Percentiles rank a stretch among this genome's conserved stretches.
These are phyloP conservation scores for Cladophialophora yegresii DNA, from an alignment of 2,329 filamentous ascomycete species.

Conservation along the genomic window DNA sequence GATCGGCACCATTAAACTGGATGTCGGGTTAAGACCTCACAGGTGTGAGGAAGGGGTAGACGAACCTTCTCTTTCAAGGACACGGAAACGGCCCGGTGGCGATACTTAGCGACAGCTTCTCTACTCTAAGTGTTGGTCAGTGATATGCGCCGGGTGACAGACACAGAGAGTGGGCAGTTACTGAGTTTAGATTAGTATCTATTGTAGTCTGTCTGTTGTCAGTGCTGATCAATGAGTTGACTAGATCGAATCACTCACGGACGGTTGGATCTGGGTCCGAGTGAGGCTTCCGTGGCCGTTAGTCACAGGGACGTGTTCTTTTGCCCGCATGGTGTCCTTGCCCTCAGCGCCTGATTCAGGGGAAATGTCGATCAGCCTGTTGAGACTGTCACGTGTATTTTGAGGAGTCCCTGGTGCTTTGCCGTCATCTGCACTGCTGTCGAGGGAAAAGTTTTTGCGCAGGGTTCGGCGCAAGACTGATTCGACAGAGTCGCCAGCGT, in stretches of 20 bases:
- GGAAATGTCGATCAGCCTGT: slow-evolving; percentile 29
- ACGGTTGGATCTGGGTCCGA: slow-evolving; percentile 6
- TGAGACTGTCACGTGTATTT: not conserved
- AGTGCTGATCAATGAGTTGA: not conserved
- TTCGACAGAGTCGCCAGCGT: slow-evolving; percentile 14
- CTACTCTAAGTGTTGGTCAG: slow-evolving; percentile 22
- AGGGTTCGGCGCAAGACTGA: slow-evolving; percentile 24
- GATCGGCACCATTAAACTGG: slow-evolving; percentile 1
- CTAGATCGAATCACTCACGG: slow-evolving; percentile 12
- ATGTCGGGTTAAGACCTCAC: not conserved
- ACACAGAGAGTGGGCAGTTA: not conserved
- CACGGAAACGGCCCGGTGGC: slow-evolving; percentile 7
- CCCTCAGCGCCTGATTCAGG: slow-evolving; percentile 20
- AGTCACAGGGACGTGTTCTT: not conserved
- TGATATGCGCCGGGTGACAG: slow-evolving; percentile 4
- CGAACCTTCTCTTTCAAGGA: slow-evolving; percentile 17
- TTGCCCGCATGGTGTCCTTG: not conserved
- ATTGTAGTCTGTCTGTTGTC: slow-evolving; percentile 14
- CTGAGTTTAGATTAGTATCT: slow-evolving; percentile 20
- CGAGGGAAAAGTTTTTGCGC: slow-evolving; percentile 30
- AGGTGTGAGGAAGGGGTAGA: not conserved
- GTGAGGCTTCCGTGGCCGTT: not conserved
- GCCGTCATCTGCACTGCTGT: slow-evolving; percentile 1
- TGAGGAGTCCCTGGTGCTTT: slow-evolving; percentile 8
- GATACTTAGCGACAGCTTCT: slow-evolving; percentile 23